Base-by-base conservation (phyloP, 352 stramenopile genomes). In the Poterioochromonas sp. region DNA sequence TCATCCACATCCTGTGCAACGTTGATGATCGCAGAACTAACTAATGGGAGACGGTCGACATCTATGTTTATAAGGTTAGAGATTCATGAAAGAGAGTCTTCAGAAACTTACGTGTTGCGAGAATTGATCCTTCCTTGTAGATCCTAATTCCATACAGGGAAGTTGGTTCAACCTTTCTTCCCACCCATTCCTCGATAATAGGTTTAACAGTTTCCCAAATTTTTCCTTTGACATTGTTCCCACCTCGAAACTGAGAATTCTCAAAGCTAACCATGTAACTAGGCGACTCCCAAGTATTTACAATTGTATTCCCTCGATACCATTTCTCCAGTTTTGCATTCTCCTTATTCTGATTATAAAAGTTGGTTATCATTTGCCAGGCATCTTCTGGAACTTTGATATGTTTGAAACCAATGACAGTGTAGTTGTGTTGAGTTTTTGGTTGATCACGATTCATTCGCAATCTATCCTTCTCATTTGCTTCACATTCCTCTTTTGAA, bases 1-100 rank as follows among this genome's bases (percentile, higher is more conserved):
- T 93, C 85, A 43, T 91, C 85, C 1, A 91, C 83, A 80, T 93
- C 87, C 80, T 93, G 87, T 41, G 76, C 87, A 32, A 92, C 85
- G 76, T 92, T 90, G 68, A 92, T 90, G 76, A 92, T 91, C 11
- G 85, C 86, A 35, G 80, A 87, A 11, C 80, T 84, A 18, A 90
- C 86, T 0, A 90, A 76, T 44, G 86, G 85, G 37, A 89, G 83
- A 2, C 88, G 79, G 81, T 93, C 88, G 0, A 91, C 88, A 80
- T 93, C 87, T 20, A 84, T 83, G n/a, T 82, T 82, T 5, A 91
- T 76, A 32, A 89, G 77, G 32, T 76, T 74, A 29, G 87, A 82
- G 80, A 91, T 86, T 20, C 87, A 88, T 78, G 92, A 93, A 3
- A 92, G 64, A 32, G 79, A 76, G 83, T 84, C n/a, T n/a, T n/a